Conservation (phyloP, 2,329 filamentous ascomycete species). For the Drechslerella dactyloides region DNA sequence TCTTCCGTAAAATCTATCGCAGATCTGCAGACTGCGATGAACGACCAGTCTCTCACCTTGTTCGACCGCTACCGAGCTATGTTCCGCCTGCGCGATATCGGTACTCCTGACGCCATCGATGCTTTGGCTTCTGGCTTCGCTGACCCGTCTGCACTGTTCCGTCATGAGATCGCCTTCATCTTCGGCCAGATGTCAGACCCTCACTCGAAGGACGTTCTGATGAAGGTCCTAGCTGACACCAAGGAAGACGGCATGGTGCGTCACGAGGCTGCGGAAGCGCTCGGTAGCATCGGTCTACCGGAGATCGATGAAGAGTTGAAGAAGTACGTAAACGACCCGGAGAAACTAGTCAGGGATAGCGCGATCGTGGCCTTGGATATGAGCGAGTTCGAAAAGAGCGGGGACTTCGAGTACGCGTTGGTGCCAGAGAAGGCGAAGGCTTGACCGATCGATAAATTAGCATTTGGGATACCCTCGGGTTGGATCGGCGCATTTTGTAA, state of each 20-base stretch:
- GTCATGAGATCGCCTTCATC: conserved; percentile 97
- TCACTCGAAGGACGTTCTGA: conserved; percentile 90
- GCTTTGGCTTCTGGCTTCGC: conserved; percentile 83
- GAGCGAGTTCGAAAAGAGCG: conserved; percentile 93
- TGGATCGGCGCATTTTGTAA: background rate
- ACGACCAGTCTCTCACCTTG: conserved; percentile 78
- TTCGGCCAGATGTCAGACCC: conserved; percentile 96
- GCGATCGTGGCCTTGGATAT: conserved; percentile 95
- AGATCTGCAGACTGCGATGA: conserved; percentile 75
- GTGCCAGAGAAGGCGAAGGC: conserved; percentile 70
- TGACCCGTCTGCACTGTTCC: conserved; percentile 89
- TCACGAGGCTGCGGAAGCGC: conserved; percentile 94
- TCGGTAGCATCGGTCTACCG: conserved; percentile 91
- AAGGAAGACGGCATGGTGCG: conserved; percentile 94
- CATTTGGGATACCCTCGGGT: background rate
- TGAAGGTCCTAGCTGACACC: conserved; percentile 75
- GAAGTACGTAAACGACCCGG: conserved; percentile 84
- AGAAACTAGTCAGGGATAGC: conserved; percentile 92
- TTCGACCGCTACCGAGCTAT: conserved; percentile 96
- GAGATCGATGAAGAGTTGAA: conserved; percentile 85
- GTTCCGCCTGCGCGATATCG: conserved; percentile 94
- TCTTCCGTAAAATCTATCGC: conserved; percentile 70
- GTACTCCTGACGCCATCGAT: conserved; percentile 85
- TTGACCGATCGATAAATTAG: conserved; percentile 28
- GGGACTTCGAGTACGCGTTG: conserved; percentile 87